phyloP scores from a whole-genome alignment of 2,329 filamentous ascomycete species.

The Xylariaceae sp. region DNA sequence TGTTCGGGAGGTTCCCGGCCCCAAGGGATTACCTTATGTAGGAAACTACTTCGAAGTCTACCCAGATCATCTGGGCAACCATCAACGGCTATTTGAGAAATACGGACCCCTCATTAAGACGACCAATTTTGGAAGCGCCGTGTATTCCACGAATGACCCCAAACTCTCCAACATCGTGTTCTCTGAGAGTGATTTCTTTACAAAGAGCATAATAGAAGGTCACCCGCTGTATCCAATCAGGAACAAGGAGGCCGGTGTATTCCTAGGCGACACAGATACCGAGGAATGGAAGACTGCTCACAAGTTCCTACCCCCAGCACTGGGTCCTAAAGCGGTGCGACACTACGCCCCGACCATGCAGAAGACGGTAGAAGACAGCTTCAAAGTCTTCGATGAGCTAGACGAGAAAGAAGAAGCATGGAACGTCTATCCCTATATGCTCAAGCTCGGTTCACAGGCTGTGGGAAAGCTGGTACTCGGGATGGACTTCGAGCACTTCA shows the following conservation, averaged over 20 bases:
- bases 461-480: slow-evolving; percentile 54
- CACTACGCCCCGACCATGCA: slow-evolving; percentile 69
- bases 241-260: slow-evolving; percentile 50
- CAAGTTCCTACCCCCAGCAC: slow-evolving; percentile 66
- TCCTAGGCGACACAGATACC: slow-evolving; percentile 58
- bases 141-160: slow-evolving; percentile 60
- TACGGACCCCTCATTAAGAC: slow-evolving; percentile 61
- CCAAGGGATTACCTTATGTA: slow-evolving; percentile 54
- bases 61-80: slow-evolving; percentile 64
- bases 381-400: slow-evolving; percentile 57
- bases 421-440: slow-evolving; percentile 58
- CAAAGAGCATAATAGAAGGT: slow-evolving; percentile 58
- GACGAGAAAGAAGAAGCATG: slow-evolving; percentile 55
- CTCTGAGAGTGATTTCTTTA: slow-evolving; percentile 58
- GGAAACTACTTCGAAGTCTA: slow-evolving; percentile 63
- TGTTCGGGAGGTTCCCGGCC: slow-evolving; percentile 58
- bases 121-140: slow-evolving; percentile 55
- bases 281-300: slow-evolving; percentile 59
- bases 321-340: slow-evolving; percentile 65
- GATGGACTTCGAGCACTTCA: slow-evolving; percentile 55
- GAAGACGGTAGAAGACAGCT: slow-evolving; percentile 56
- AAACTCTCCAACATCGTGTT: slow-evolving; percentile 54
- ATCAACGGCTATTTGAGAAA: slow-evolving; percentile 59
- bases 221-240: slow-evolving; percentile 56
- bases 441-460: slow-evolving; percentile 55